phyloP scores from a whole-genome alignment of 2,329 filamentous ascomycete genomes.

The Alternaria triticimaculans region DNA sequence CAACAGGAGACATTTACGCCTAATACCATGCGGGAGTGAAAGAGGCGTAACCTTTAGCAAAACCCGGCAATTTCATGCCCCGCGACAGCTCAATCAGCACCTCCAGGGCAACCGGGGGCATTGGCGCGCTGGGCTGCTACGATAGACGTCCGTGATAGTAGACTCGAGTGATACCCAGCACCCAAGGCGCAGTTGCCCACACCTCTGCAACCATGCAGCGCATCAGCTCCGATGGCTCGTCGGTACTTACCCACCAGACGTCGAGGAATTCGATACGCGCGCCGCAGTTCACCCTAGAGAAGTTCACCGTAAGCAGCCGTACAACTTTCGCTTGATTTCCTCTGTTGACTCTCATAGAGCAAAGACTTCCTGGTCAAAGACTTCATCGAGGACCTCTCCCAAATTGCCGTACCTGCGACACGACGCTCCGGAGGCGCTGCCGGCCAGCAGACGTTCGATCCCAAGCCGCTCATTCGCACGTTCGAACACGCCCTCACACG shows the following conservation, averaged over 20 bases:
- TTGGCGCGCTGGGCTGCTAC: conserved; percentile 18
- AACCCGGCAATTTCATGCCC: conserved; percentile 10
- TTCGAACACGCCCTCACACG: conserved; percentile 81
- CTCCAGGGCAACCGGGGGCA: conserved; percentile 13
- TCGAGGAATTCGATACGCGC: conserved; percentile 52
- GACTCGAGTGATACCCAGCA: conserved; percentile 4
- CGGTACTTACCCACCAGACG: conserved; percentile 49
- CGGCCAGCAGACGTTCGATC: conserved; percentile 71
- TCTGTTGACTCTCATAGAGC: conserved; percentile 38
- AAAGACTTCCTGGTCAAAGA: conserved; percentile 96
- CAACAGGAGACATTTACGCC: not conserved
- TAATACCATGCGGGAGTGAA: not conserved
- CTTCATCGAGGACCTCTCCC: conserved; percentile 92
- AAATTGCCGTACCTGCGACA: conserved; percentile 78
- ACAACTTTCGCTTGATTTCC: not conserved
- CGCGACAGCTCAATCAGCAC: conserved; percentile 20
- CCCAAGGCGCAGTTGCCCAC: not conserved
- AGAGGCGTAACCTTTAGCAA: not conserved
- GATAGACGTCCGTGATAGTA: conserved; percentile 13
- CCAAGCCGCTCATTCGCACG: conserved; percentile 93
- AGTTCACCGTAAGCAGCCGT: conserved; percentile 57
- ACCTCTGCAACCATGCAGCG: conserved; percentile 37
- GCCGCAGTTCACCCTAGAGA: conserved; percentile 83
- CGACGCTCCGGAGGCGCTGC: conserved; percentile 73
- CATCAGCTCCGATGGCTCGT: conserved; percentile 51